Conservation (phyloP, 2,329 filamentous ascomycete species). For the Penicillium frequentans region DNA sequence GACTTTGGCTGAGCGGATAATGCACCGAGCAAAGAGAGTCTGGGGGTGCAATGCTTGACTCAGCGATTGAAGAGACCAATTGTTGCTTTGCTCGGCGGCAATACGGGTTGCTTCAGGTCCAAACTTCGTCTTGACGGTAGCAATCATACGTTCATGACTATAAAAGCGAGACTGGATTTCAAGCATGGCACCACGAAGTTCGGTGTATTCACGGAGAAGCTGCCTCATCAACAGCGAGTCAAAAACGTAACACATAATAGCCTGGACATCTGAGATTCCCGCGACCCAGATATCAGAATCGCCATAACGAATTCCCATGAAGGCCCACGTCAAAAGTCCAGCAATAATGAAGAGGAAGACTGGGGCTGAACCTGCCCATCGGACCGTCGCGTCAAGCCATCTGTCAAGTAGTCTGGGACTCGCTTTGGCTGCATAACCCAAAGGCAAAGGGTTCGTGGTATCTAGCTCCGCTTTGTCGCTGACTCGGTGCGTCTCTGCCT, state of each 20-base stretch:
- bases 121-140: too few relatives aligned
- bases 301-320: constrained; percentile 23
- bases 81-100: too few relatives aligned
- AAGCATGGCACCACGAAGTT: constrained; percentile 12
- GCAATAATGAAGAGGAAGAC: constrained; percentile 33
- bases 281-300: constrained; percentile 26
- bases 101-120: too few relatives aligned
- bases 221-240: constrained; percentile 33
- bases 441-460: too few relatives aligned
- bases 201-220: constrained; percentile 26
- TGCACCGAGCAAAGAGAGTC: constrained; percentile 1
- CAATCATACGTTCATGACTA: too few relatives aligned
- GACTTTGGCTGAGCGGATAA: constrained; percentile 3
- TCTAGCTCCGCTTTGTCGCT: too few relatives aligned
- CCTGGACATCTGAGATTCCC: constrained; percentile 32
- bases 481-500: too few relatives aligned
- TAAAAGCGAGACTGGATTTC: constrained; percentile 17
- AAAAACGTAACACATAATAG: constrained; percentile 34
- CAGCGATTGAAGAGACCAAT: too few relatives aligned
- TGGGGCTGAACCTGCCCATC: constrained; percentile 24
- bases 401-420: too few relatives aligned
- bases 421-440: too few relatives aligned
- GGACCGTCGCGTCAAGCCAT: too few relatives aligned
- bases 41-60: neutral
- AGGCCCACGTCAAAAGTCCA: constrained; percentile 15